These are phyloP conservation scores for Phialemonium atrogriseum DNA, from an alignment of 2,329 filamentous ascomycete genomes.

Conservation along the genomic window DNA sequence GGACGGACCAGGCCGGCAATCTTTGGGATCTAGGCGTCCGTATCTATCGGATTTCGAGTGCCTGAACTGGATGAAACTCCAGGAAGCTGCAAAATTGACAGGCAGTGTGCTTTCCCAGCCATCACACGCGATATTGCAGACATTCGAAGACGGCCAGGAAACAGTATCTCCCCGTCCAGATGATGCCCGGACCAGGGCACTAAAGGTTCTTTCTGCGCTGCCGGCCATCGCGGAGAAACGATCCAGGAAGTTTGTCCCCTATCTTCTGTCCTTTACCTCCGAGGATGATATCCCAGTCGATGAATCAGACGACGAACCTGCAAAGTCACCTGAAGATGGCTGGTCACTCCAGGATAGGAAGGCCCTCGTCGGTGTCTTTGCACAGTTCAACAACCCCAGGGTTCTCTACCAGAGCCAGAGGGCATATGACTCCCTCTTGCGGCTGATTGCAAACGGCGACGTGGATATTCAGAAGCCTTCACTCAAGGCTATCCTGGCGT, in stretches of 20 bases:
- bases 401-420: constrained; percentile 71
- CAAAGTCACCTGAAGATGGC: constrained; percentile 31
- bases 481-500: constrained; percentile 76
- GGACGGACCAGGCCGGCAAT: constrained; percentile 30
- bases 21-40: constrained; percentile 22
- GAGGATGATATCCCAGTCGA: constrained; percentile 21
- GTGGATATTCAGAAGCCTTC: constrained; percentile 79
- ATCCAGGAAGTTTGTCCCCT: constrained; percentile 76
- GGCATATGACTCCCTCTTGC: constrained; percentile 67
- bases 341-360: constrained; percentile 81
- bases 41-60: constrained; percentile 75
- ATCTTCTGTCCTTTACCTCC: constrained; percentile 55
- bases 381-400: constrained; percentile 77
- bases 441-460: constrained; percentile 79
- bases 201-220: constrained; percentile 67
- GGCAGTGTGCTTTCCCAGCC: constrained; percentile 45
- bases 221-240: constrained; percentile 77
- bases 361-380: constrained; percentile 70
- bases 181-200: constrained; percentile 64
- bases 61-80: constrained; percentile 58
- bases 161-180: constrained; percentile 39
- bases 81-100: constrained; percentile 40
- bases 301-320: constrained; percentile 30
- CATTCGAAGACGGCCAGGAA: constrained; percentile 58
- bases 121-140: constrained; percentile 48